Base-by-base conservation (phyloP, 306 rosid genomes). In the Sechiopsis laciniata region DNA sequence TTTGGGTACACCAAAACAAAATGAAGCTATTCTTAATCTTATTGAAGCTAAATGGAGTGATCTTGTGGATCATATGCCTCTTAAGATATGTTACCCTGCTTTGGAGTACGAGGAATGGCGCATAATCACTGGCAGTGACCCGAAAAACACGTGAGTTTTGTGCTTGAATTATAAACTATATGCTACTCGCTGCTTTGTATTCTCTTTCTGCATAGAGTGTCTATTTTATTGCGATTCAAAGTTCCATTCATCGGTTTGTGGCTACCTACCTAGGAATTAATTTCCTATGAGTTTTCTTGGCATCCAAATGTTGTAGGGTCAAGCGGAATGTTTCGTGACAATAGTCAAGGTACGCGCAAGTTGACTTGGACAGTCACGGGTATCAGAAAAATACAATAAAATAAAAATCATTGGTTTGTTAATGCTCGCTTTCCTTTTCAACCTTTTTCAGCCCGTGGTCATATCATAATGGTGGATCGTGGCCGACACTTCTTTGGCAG, bases 401-500 rank as follows among this genome's bases (percentile, higher is more conserved):
- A n/a, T n/a, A n/a, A n/a, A n/a, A n/a, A n/a, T n/a, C n/a, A 16
- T 9, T 19, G 29, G 11, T 72, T 29, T 46, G 40, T 56, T 17
- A 67, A 55, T 58, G 56, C 81, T 77, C 58, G 45, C 19, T 55
- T 10, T 72, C 37, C 76, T 60, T 60, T 67, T 70, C 45, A 76
- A 52, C 64, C 78, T 76, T 71, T 40, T 74, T 75, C 95, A 94
- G 99, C 58, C 88, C 99, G 35, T 94, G 97, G 99, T 94, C 99
- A 60, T 94, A 94, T 83, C 99, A 94, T 75, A 94, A 94, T 62
- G 97, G 96, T 26, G 99, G 99, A 74, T 94, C 99, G 73, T 94
- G 99, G 99, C 99, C 99, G 2, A 91, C 99, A 15, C 97, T 94
- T 76, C 77, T 94, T 62, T 94, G 99, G 97, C 99, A 94, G 96